Evolutionary conservation across 768 basidiomycete genomes (phyloP), one percentile per base, ranked within the genome.

Genomic region (Tulasnella sp.): DNA sequence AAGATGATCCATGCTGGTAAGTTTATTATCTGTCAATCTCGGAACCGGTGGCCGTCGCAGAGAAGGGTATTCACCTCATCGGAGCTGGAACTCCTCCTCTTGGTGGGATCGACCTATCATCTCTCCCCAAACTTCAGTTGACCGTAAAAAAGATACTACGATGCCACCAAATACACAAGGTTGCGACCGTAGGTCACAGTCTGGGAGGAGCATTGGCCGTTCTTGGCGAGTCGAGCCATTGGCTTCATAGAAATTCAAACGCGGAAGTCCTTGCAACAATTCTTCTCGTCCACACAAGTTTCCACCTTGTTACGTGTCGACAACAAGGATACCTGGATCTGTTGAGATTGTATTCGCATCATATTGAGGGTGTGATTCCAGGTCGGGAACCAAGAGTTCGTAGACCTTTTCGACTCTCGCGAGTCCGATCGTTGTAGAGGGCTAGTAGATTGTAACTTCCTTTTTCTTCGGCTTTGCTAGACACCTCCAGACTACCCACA

Each of bases 121-220:
- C 48, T 52, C 48, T 34, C 6, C 34, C 80, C 2, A n/a, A 68
- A 62, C 34, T 27, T 72, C 2, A 62, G 5, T 24, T 48, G n/a
- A 36, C 84, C 81, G 12, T 82, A 62, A 85, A 82, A 18, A 85
- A 80, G 71, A 87, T 86, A 24, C 86, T 89, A 8, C 71, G 36
- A 48, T 56, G 52, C 1, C 62, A 72, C n/a, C 27, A 74, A 21
- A 58, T 78, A 14, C 76, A 24, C 58, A 56, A 78, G 7, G 80
- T 82, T 74, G 75, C 74, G 8, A 78, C 88, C 34, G 86, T 88
- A 62, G 88, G 88, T 0, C 89, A 88, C 81, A 87, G 87, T 6
- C 84, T 89, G 9, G 88, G 88, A 44, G 88, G 87, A 14, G 88
- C 88, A 3, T 84, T 89, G 56, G 87, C 88, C n/a, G 84, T 85